Evolutionary conservation across 192 early-diverging fungal genomes (phyloP).

Genomic region (Mortierella hygrophila): DNA sequence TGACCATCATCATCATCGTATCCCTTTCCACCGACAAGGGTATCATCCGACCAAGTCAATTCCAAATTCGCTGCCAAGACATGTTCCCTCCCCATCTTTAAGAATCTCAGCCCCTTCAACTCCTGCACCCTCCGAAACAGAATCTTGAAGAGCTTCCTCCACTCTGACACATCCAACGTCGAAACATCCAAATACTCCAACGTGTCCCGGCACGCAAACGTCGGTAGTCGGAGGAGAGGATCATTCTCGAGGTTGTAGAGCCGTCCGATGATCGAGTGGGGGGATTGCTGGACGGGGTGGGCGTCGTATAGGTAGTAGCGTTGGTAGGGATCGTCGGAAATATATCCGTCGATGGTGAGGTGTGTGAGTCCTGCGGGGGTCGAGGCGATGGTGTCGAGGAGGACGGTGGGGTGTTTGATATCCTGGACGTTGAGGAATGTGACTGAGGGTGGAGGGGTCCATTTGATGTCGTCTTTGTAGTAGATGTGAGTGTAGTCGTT

Average conservation of each 20-base stretch:
- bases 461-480: not conserved
- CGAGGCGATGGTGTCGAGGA: not conserved
- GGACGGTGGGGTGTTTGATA: not conserved
- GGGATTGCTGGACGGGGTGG: no score
- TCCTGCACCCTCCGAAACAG: conserved; percentile 20
- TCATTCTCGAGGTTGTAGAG: not conserved
- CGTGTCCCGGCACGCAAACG: not conserved
- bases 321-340: not conserved
- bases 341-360: conserved; percentile 3
- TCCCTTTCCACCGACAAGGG: not conserved
- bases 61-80: conserved; percentile 17
- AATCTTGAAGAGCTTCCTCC: not conserved
- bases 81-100: conserved; percentile 9
- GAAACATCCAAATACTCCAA: conserved; percentile 24
- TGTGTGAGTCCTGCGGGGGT: not conserved
- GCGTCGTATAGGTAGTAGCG: not conserved
- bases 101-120: not conserved
- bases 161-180: conserved; percentile 5
- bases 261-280: not conserved
- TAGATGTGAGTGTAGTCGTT: not conserved
- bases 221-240: not conserved
- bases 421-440: not conserved
- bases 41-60: conserved; percentile 16
- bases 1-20: not conserved
- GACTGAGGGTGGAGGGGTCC: not conserved